Percentiles rank a stretch among this genome's conserved stretches.
These are phyloP conservation scores for Paramyrothecium sp. DNA, from an alignment of 2,329 filamentous ascomycete species.

Conservation along the genomic window DNA sequence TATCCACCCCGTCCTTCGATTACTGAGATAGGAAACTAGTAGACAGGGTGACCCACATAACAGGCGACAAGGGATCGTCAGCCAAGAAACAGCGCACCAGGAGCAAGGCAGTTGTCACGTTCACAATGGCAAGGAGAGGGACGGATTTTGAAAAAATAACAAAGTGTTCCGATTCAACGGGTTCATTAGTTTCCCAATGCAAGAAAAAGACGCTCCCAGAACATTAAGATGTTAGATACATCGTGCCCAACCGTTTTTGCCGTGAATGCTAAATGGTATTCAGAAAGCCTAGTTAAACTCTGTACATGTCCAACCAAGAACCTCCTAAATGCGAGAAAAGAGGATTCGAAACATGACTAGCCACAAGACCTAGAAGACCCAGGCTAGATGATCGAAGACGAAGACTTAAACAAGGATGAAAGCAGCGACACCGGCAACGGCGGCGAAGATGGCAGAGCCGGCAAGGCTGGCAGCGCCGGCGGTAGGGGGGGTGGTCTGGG, in stretches of 20 bases:
- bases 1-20: background rate
- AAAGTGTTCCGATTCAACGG: background rate
- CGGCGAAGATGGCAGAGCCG: conserved; percentile 54
- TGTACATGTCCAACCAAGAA: conserved; percentile 34
- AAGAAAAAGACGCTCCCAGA: conserved; percentile 2
- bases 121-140: too few relatives aligned
- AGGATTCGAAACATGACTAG: conserved; percentile 28
- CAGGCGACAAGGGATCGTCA: background rate
- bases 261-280: conserved; percentile 29
- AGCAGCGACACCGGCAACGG: conserved; percentile 52
- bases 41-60: background rate
- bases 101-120: too few relatives aligned
- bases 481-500: conserved; percentile 37
- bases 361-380: conserved; percentile 38
- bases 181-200: background rate
- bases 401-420: conserved; percentile 52
- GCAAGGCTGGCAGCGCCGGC: conserved; percentile 53
- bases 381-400: conserved; percentile 32
- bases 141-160: background rate
- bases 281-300: conserved; percentile 33
- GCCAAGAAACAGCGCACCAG: too few relatives aligned
- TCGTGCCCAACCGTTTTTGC: conserved; percentile 11
- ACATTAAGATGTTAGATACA: conserved; percentile 51
- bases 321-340: conserved; percentile 20
- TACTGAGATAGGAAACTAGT: background rate